Percentiles rank a stretch among this genome's conserved stretches.
These are phyloP conservation scores for Isabelozyma gotoi DNA, from an alignment of 805 yeast species.

Conservation along the genomic window DNA sequence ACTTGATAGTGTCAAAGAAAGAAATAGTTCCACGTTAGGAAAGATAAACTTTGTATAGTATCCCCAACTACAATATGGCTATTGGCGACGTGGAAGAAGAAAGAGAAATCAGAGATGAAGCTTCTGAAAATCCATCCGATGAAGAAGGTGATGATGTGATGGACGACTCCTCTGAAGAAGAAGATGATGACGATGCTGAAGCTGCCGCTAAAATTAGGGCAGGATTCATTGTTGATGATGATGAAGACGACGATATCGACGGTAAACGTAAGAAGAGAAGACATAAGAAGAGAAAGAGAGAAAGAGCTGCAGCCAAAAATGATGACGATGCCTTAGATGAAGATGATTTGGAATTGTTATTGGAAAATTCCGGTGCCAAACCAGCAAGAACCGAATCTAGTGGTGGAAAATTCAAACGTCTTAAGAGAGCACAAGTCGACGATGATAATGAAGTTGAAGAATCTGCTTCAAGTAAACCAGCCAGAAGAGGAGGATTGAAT, in stretches of 20 bases:
- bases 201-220: constrained; percentile 81
- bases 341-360: constrained; percentile 87
- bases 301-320: constrained; percentile 20
- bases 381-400: constrained; percentile 38
- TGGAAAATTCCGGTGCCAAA: constrained; percentile 86
- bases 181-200: constrained; percentile 87
- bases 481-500: constrained; percentile 42
- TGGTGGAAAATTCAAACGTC: constrained; percentile 66
- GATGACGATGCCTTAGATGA: constrained; percentile 80
- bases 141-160: constrained; percentile 40
- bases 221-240: constrained; percentile 93
- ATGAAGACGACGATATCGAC: constrained; percentile 56
- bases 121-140: constrained; percentile 27
- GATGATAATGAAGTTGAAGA: constrained; percentile 22
- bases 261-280: constrained; percentile 27
- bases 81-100: constrained; percentile 31
- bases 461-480: constrained; percentile 1
- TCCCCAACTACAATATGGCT: constrained; percentile 20
- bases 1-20: background rate
- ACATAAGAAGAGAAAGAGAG: constrained; percentile 42
- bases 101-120: constrained; percentile 35
- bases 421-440: constrained; percentile 63
- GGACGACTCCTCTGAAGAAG: constrained; percentile 82
- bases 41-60: no score
- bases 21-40: no score